Conservation (phyloP, 495 filamentous ascomycete genomes). For the Penicillium bovifimosum region DNA sequence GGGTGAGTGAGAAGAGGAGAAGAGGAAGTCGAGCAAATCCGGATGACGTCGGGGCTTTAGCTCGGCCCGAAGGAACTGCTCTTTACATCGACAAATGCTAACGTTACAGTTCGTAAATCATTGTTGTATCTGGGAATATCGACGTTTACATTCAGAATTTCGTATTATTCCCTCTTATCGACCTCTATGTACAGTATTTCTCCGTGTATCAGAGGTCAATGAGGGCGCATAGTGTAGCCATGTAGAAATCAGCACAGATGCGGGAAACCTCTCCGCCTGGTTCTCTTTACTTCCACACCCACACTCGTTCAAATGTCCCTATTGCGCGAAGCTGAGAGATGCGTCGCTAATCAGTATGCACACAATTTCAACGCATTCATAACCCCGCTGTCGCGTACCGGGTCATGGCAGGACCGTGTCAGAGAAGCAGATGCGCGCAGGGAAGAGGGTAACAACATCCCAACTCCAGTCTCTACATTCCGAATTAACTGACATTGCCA, state of each 20-base stretch:
- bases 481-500: slow-evolving; percentile 9
- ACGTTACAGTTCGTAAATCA: background rate
- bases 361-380: slow-evolving; percentile 44
- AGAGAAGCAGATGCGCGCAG: slow-evolving; percentile 38
- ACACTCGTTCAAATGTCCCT: slow-evolving; percentile 36
- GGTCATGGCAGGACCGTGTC: slow-evolving; percentile 30
- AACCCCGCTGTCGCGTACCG: slow-evolving; percentile 30
- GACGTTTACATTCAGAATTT: background rate
- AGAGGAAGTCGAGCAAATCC: slow-evolving; percentile 1
- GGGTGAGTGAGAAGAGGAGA: background rate
- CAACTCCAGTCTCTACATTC: background rate
- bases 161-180: too few species aligned
- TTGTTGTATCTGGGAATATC: too few species aligned
- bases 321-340: slow-evolving; percentile 46
- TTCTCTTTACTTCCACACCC: background rate
- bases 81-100: background rate
- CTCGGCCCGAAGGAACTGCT: slow-evolving; percentile 21
- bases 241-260: slow-evolving; percentile 10
- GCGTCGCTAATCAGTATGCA: slow-evolving; percentile 42
- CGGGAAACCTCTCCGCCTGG: slow-evolving; percentile 8
- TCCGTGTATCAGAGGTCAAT: background rate
- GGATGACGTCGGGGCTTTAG: slow-evolving; percentile 25
- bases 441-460: slow-evolving; percentile 27
- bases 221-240: background rate
- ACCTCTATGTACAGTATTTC: too few species aligned